Evolutionary conservation across 2,329 filamentous ascomycete genomes (phyloP).

Genomic region (Colletotrichum acutatum): DNA sequence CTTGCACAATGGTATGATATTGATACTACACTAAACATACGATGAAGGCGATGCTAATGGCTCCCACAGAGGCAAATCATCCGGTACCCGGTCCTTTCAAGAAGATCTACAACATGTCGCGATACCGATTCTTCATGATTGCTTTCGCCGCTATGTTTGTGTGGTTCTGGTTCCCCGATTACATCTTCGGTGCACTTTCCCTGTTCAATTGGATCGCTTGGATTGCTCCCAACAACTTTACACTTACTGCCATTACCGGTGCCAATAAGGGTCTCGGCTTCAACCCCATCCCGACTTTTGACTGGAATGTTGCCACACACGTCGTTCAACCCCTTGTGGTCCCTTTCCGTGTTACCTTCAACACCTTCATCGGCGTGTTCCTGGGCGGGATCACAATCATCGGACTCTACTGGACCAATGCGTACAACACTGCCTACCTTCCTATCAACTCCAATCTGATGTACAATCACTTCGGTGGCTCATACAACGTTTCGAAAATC

Average conservation of each 20-base stretch:
- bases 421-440: slow-evolving; percentile 49
- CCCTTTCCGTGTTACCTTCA: slow-evolving; percentile 44
- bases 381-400: slow-evolving; percentile 44
- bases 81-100: slow-evolving; percentile 45
- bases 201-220: slow-evolving; percentile 63
- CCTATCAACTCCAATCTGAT: slow-evolving; percentile 54
- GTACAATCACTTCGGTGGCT: slow-evolving; percentile 50
- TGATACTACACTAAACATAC: slow-evolving; percentile 8
- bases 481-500: slow-evolving; percentile 50
- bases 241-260: slow-evolving; percentile 48
- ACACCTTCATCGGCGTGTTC: slow-evolving; percentile 45
- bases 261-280: slow-evolving; percentile 50
- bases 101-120: slow-evolving; percentile 47
- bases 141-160: slow-evolving; percentile 58
- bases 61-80: slow-evolving; percentile 36
- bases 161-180: slow-evolving; percentile 64
- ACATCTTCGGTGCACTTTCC: slow-evolving; percentile 57
- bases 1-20: slow-evolving; percentile 49
- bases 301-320: slow-evolving; percentile 50
- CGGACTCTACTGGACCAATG: slow-evolving; percentile 46
- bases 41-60: not conserved
- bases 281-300: slow-evolving; percentile 51
- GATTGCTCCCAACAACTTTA: slow-evolving; percentile 55
- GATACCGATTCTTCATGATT: slow-evolving; percentile 55
- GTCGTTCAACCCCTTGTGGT: slow-evolving; percentile 45